Base-by-base conservation (phyloP, 495 filamentous ascomycete genomes). In the Penicillium roqueforti region DNA sequence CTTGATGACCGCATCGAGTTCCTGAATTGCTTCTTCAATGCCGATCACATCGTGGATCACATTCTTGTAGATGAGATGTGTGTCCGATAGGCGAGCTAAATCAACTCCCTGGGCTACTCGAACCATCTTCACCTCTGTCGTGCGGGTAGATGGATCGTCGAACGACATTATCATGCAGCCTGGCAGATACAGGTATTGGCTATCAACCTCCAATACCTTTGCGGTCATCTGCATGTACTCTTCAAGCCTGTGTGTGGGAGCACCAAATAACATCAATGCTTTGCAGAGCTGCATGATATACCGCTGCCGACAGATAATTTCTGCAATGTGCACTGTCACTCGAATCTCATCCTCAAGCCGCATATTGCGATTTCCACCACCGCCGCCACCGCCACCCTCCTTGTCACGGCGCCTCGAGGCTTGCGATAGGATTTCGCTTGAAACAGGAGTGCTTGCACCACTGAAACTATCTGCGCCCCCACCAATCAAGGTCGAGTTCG, bases 81-180 rank as follows among this genome's bases (percentile, higher is more conserved):
- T 83, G 57, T 95, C 90, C 3, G 87, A 78, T 9, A 96, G 76
- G 42, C 86, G 88, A 8, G 88, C 87, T 1, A 97, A 77, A 68
- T 97, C 86, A 22, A 97, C 77, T 1, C 88, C 89, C 65, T 89
- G 87, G 1, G 68, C 69, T 3, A 82, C 76, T 9, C 87, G 83
- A 16, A 97, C 84, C 26, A 97, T 81, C 66, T 92, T 92, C 47
- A 96, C 86, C 62, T 95, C 91, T 8, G 90, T 88, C 1, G 91
- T 96, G 57, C 95, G 87, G 1, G 89, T 93, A 14, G 83, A 80
- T 7, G 83, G 79, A 72, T 96, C 91, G 63, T 95, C 91, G 58
- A 96, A 96, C 1, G 88, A 89, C 63, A 95, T 87, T 58, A 96
- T 86, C 91, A 96, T 96, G 64, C 87, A 92, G 11, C 88, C 89